phyloP scores from a whole-genome alignment of 768 basidiomycete species.

The Lepiota brunneoincarnata region DNA sequence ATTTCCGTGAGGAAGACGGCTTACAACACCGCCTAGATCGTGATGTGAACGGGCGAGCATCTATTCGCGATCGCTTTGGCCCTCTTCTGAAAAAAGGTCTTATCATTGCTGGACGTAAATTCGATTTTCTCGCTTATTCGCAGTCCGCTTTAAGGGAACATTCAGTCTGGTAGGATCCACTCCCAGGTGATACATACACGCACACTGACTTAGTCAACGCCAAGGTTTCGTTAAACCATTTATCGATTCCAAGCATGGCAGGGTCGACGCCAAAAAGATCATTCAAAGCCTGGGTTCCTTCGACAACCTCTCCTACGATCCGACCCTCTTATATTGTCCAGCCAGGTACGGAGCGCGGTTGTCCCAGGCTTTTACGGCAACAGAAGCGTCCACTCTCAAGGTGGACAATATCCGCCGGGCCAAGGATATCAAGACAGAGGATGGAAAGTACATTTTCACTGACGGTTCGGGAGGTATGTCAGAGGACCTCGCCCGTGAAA shows the following conservation, averaged over 20 bases:
- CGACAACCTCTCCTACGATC: conserved; percentile 40
- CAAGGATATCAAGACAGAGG: conserved; percentile 29
- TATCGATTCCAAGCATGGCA: conserved; percentile 23
- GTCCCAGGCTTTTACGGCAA: conserved; percentile 72
- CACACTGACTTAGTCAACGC: not conserved
- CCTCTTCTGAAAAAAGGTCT: conserved; percentile 42
- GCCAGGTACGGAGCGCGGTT: conserved; percentile 69
- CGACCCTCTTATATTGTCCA: conserved; percentile 48
- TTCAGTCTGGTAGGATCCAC: conserved; percentile 42
- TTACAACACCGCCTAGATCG: conserved; percentile 53
- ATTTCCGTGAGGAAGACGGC: conserved; percentile 57
- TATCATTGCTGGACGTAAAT: conserved; percentile 48
- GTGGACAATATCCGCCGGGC: conserved; percentile 41
- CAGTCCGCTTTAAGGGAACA: conserved; percentile 68
- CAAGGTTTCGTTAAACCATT: conserved; percentile 65
- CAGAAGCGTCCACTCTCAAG: conserved; percentile 46
- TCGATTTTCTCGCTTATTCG: conserved; percentile 68
- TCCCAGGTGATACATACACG: not conserved
- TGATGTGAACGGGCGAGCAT: conserved; percentile 49
- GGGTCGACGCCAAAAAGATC: conserved; percentile 43
- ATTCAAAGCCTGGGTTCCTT: conserved; percentile 56
- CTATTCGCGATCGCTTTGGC: conserved; percentile 47
- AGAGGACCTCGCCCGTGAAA: conserved; percentile 45
- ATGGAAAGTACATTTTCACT: conserved; percentile 48
- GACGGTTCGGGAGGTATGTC: conserved; percentile 71